Conservation (phyloP, 768 basidiomycete species). For the Mycena sanguinolenta region DNA sequence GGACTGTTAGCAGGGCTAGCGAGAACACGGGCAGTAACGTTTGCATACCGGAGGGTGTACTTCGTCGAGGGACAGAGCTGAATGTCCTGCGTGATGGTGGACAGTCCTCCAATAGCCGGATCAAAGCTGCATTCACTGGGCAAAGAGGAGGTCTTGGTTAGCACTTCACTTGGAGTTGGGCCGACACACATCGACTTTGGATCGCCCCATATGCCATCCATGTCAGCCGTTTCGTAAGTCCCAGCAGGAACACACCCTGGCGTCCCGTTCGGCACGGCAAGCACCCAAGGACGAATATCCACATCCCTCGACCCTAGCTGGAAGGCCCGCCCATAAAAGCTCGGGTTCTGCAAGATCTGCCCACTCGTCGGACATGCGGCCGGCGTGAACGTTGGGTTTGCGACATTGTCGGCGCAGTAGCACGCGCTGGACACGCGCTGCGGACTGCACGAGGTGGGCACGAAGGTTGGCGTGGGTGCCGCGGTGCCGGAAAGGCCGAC, state of each 20-base stretch:
- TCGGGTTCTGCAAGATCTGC: constrained; percentile 3
- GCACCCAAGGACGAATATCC: neutral
- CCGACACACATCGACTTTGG: neutral
- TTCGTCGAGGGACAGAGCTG: neutral
- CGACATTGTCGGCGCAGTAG: neutral
- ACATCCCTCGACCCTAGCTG: neutral
- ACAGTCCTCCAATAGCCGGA: neutral
- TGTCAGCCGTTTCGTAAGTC: neutral
- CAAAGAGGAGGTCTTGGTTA: neutral
- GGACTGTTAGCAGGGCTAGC: neutral
- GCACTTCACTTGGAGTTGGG: neutral
- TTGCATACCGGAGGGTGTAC: neutral
- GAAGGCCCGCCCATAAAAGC: neutral
- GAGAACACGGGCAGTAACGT: neutral
- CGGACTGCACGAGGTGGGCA: neutral
- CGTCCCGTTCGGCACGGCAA: neutral
- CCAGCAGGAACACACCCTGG: constrained; percentile 1
- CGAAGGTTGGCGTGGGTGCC: neutral
- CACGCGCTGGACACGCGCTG: constrained; percentile 2
- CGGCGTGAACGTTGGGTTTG: neutral
- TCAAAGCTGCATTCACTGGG: constrained; percentile 4
- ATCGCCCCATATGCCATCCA: neutral
- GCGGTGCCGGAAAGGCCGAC: neutral
- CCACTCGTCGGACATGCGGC: neutral
- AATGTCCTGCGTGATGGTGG: neutral